Conservation (phyloP, 176 grass and related monocot species). For the Saccharum officinarum region DNA sequence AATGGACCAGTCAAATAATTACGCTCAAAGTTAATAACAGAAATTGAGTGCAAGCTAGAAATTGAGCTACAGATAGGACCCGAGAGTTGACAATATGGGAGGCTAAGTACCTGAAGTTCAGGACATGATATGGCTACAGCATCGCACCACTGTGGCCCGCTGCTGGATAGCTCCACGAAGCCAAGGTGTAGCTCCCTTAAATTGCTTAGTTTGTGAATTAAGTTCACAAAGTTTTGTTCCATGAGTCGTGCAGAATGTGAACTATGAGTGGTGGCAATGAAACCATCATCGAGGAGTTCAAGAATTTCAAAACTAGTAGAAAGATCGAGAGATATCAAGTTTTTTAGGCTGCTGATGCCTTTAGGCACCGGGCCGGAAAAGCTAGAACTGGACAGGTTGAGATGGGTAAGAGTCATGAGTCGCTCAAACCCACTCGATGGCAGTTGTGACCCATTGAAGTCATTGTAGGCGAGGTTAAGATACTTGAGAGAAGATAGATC, state of each 20-base stretch:
- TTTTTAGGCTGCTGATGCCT: constrained; percentile 18
- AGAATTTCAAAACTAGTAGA: background rate
- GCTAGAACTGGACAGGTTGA: no score
- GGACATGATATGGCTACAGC: constrained; percentile 14
- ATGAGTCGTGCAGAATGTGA: background rate
- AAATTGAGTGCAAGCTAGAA: constrained; percentile 2
- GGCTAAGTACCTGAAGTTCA: constrained; percentile 28
- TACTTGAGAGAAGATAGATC: constrained; percentile 27
- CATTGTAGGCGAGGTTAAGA: constrained; percentile 42
- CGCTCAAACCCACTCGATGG: no score
- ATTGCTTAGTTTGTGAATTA: constrained; percentile 37
- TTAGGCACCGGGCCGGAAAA: constrained; percentile 41
- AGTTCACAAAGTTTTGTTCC: background rate
- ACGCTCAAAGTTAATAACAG: constrained; percentile 16
- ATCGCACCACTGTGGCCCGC: background rate
- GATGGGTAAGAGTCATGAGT: no score
- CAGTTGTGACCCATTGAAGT: background rate
- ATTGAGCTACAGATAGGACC: constrained; percentile 30
- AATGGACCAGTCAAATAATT: constrained; percentile 21
- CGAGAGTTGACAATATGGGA: constrained; percentile 8
- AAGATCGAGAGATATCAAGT: constrained; percentile 42
- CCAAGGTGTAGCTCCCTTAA: constrained; percentile 41
- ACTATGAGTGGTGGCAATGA: no score
- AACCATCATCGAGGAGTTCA: background rate
- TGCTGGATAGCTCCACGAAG: constrained; percentile 34